Conservation (phyloP, 116 monocot species). For the Iris pallida region DNA sequence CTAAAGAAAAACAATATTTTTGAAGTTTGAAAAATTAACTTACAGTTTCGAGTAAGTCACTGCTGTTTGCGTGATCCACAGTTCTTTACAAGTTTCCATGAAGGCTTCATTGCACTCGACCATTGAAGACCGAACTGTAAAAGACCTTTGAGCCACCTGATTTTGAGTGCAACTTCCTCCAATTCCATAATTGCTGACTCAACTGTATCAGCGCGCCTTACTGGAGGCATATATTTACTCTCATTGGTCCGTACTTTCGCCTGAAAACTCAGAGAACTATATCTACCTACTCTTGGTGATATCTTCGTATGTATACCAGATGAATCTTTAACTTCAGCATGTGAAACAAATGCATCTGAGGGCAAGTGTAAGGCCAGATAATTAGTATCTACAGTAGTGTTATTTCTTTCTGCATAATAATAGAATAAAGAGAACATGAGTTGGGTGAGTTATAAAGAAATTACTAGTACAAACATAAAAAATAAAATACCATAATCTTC, state of each 20-base stretch:
- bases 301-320: background rate
- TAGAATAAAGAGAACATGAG: background rate
- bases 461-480: background rate
- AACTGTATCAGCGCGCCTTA: conserved; percentile 28
- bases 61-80: conserved; percentile 5
- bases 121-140: conserved; percentile 34
- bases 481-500: background rate
- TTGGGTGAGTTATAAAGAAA: background rate
- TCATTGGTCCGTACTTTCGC: conserved; percentile 6
- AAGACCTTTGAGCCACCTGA: conserved; percentile 68
- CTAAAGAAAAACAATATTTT: too few species aligned
- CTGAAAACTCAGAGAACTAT: conserved; percentile 2
- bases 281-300: background rate
- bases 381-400: background rate
- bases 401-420: conserved; percentile 15
- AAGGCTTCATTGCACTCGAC: conserved; percentile 44
- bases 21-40: background rate
- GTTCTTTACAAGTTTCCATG: conserved; percentile 45
- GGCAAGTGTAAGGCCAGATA: background rate
- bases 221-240: conserved; percentile 10
- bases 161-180: conserved; percentile 57
- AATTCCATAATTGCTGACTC: conserved; percentile 51
- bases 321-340: conserved; percentile 16
- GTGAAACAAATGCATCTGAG: conserved; percentile 4
- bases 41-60: conserved; percentile 4